Evolutionary conservation across 169 alveolate species (phyloP).

Genomic region (Sarcocystis neurona): DNA sequence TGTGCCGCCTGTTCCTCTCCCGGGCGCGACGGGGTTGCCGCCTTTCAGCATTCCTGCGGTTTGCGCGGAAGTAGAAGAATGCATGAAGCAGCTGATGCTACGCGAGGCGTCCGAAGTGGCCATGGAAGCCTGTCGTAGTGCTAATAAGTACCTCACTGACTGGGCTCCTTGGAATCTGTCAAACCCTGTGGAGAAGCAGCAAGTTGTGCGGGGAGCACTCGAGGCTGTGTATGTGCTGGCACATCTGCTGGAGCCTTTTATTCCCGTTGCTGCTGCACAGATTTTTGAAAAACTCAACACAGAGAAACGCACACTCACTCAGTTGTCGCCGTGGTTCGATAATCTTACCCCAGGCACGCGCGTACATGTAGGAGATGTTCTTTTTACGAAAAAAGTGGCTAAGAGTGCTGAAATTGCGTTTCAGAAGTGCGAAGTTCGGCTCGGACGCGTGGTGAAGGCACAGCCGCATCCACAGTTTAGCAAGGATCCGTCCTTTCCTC

Average conservation of each 20-base stretch:
- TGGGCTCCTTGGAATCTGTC: conserved; percentile 85
- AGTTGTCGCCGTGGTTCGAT: conserved; percentile 37
- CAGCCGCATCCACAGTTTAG: conserved; percentile 14
- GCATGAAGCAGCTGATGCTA: not conserved
- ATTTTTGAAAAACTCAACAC: conserved; percentile 80
- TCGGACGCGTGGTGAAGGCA: not conserved
- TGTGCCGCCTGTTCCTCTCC: conserved; percentile 34
- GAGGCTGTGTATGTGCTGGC: conserved; percentile 88
- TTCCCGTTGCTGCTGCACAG: conserved; percentile 81
- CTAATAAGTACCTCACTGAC: conserved; percentile 85
- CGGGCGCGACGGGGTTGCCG: conserved; percentile 17
- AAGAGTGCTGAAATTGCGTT: conserved; percentile 1
- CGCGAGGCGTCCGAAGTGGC: conserved; percentile 78
- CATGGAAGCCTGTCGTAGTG: conserved; percentile 77
- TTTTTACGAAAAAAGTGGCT: not conserved
- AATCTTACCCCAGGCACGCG: conserved; percentile 64
- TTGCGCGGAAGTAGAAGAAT: not conserved
- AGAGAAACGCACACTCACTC: conserved; percentile 30
- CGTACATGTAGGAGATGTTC: conserved; percentile 27
- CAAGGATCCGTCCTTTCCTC: conserved; percentile 12
- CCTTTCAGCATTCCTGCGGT: not conserved
- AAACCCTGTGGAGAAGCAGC: conserved; percentile 16
- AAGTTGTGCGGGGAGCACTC: conserved; percentile 81
- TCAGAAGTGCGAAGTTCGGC: conserved; percentile 25
- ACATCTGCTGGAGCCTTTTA: conserved; percentile 84